Conservation (phyloP, 495 filamentous ascomycete species). For the Ascodesmis nigricans region DNA sequence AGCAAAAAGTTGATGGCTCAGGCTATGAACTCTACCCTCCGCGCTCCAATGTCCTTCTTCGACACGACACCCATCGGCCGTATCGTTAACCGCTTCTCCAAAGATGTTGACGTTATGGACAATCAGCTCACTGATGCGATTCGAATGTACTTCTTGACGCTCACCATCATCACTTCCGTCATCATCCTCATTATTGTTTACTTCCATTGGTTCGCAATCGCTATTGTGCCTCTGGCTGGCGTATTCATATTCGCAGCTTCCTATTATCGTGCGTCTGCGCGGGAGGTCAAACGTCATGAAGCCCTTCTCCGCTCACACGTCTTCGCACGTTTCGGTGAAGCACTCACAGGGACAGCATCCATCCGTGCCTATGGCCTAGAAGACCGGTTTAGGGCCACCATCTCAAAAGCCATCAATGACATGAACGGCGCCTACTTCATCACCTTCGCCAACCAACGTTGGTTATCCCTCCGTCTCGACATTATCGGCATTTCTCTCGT, state of each 20-base stretch:
- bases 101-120: constrained; percentile 90
- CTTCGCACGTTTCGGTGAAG: constrained; percentile 82
- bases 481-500: constrained; percentile 60
- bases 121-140: constrained; percentile 78
- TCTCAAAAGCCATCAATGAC: constrained; percentile 52
- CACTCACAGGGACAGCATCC: constrained; percentile 55
- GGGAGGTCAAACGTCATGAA: constrained; percentile 88
- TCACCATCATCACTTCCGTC: constrained; percentile 41
- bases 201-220: constrained; percentile 86
- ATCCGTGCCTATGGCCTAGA: constrained; percentile 78
- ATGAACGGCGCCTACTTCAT: constrained; percentile 91
- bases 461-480: constrained; percentile 70
- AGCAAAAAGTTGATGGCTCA: constrained; percentile 62
- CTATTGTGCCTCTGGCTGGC: constrained; percentile 56
- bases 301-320: constrained; percentile 65
- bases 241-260: constrained; percentile 63
- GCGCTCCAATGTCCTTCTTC: constrained; percentile 93
- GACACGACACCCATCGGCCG: constrained; percentile 91
- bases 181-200: constrained; percentile 77
- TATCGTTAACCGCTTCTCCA: constrained; percentile 91
- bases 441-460: constrained; percentile 83
- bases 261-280: constrained; percentile 77
- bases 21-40: constrained; percentile 60
- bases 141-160: constrained; percentile 75
- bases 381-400: constrained; percentile 43